Evolutionary conservation across 148 eudicot genomes (phyloP).

Genomic region (Vaccinium corymbosum): DNA sequence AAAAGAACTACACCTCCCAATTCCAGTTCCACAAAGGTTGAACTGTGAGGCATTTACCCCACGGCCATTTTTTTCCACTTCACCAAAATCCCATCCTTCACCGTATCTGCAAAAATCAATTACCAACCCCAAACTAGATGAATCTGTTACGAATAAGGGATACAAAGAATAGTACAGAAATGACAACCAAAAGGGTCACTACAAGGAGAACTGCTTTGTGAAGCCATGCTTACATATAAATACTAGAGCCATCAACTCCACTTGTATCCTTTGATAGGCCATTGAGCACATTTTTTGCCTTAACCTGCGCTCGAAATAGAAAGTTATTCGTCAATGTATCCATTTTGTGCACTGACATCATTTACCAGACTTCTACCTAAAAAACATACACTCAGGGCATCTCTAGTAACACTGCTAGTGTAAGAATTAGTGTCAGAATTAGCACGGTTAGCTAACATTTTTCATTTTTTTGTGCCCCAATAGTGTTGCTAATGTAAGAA

Average conservation of each 20-base stretch:
- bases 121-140: constrained; percentile 3
- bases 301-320: constrained; percentile 45
- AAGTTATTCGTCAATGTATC: not conserved
- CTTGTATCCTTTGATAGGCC: constrained; percentile 42
- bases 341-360: not conserved
- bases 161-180: not conserved
- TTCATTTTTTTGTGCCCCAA: no score
- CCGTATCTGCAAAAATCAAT: constrained; percentile 62
- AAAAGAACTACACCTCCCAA: constrained; percentile 59
- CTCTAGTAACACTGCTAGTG: no score
- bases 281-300: constrained; percentile 60
- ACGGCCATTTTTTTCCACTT: constrained; percentile 84
- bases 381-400: not conserved
- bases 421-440: no score
- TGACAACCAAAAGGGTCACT: not conserved
- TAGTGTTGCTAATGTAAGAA: no score
- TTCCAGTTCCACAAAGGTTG: constrained; percentile 85
- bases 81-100: constrained; percentile 99
- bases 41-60: constrained; percentile 90
- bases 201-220: not conserved
- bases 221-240: constrained; percentile 66
- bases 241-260: constrained; percentile 81
- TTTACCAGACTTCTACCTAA: not conserved
- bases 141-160: not conserved
- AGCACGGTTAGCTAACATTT: no score